Percentiles rank a stretch among this genome's conserved stretches.
Conservation (phyloP, 225 moss, liverwort and hornwort genomes). For the Bryum argenteum region DNA sequence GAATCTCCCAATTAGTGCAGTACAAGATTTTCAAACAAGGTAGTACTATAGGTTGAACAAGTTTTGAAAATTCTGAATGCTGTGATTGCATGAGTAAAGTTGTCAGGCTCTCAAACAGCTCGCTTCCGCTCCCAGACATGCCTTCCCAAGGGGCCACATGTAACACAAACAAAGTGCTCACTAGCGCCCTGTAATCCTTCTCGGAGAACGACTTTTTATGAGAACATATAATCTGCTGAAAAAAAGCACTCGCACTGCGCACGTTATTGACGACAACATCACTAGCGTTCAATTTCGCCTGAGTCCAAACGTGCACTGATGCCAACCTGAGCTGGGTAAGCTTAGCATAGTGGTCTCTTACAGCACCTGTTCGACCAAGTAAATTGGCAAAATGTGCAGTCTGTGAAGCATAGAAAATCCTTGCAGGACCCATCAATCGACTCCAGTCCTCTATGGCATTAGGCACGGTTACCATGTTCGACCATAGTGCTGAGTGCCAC, state of each 20-base stretch:
- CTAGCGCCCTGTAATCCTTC: slow-evolving; percentile 45
- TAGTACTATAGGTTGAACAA: slow-evolving; percentile 62
- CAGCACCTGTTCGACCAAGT: slow-evolving; percentile 61
- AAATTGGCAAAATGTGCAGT: slow-evolving; percentile 61
- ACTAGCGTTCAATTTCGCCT: slow-evolving; percentile 50
- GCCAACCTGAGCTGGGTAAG: slow-evolving; percentile 75
- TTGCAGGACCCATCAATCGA: slow-evolving; percentile 64
- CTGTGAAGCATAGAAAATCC: slow-evolving; percentile 75
- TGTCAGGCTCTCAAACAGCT: slow-evolving; percentile 45
- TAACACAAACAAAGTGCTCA: slow-evolving; percentile 39
- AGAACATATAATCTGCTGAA: slow-evolving; percentile 73
- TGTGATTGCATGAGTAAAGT: slow-evolving; percentile 54
- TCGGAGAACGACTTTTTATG: slow-evolving; percentile 64
- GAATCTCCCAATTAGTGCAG: slow-evolving; percentile 45
- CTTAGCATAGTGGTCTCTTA: slow-evolving; percentile 72
- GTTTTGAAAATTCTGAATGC: slow-evolving; percentile 61
- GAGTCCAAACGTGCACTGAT: slow-evolving; percentile 66
- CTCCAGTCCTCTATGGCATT: slow-evolving; percentile 46
- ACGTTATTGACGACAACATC: slow-evolving; percentile 46
- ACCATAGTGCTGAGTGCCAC: slow-evolving; percentile 90
- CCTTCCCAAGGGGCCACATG: slow-evolving; percentile 42
- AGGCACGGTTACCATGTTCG: slow-evolving; percentile 29
- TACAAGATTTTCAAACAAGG: slow-evolving; percentile 73
- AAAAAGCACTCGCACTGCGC: slow-evolving; percentile 55
- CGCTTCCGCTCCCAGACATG: slow-evolving; percentile 24